phyloP scores from a whole-genome alignment of 2,329 filamentous ascomycete genomes.

The Chrysosphaeria jannelii region DNA sequence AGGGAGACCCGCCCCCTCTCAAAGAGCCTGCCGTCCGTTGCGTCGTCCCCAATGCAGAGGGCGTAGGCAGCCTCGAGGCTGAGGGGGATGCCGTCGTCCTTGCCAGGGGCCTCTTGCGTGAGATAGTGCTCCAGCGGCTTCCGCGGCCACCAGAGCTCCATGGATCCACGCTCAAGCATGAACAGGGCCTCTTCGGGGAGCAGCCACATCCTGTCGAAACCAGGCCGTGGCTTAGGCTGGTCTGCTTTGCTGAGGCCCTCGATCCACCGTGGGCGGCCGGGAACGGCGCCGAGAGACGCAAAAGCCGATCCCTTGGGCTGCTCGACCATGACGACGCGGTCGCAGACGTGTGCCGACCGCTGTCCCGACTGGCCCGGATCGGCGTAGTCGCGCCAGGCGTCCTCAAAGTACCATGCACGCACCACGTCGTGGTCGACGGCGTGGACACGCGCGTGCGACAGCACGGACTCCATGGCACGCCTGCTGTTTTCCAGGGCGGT shows the following conservation, averaged over 20 bases:
- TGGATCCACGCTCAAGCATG: constrained; percentile 55
- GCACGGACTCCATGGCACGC: constrained; percentile 64
- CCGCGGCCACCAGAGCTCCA: constrained; percentile 65
- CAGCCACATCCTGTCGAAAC: constrained; percentile 43
- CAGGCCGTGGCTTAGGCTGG: constrained; percentile 8
- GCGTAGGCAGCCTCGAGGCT: constrained; percentile 78
- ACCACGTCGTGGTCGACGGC: constrained; percentile 27
- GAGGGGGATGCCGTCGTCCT: constrained; percentile 29
- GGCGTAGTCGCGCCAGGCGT: constrained; percentile 14
- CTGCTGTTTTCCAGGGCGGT: constrained; percentile 52
- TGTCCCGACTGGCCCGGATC: not conserved
- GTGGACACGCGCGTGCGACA: constrained; percentile 50
- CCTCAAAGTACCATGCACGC: constrained; percentile 45
- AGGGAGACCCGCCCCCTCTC: constrained; percentile 27
- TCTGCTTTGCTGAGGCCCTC: constrained; percentile 21
- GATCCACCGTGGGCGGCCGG: constrained; percentile 7
- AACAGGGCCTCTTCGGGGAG: constrained; percentile 80
- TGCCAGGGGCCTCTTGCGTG: constrained; percentile 1
- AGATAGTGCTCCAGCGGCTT: constrained; percentile 18
- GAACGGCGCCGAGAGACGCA: constrained; percentile 30
- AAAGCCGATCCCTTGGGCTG: constrained; percentile 42
- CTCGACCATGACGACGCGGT: constrained; percentile 35
- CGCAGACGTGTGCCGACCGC: constrained; percentile 7
- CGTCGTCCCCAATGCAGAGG: constrained; percentile 43
- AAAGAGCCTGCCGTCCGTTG: constrained; percentile 7